A percentile compares a stretch with the other conserved stretches of the same genome.
These are phyloP conservation scores for Candida freyschussii DNA, from an alignment of 1,139 yeast species.

Conservation along the genomic window DNA sequence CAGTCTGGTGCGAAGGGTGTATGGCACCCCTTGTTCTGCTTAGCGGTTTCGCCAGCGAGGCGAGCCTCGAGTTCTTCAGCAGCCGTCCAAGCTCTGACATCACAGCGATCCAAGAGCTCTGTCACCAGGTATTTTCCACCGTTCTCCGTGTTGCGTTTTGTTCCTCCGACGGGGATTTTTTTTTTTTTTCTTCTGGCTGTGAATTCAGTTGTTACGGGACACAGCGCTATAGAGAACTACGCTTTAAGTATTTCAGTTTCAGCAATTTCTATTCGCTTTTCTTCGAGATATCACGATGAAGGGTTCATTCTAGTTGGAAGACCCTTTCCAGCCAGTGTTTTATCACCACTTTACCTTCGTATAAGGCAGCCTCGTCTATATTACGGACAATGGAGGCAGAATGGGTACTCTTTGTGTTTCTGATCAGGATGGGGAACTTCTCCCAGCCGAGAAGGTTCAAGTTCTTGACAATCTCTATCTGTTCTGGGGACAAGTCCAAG, in stretches of 20 bases:
- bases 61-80: conserved; percentile 29
- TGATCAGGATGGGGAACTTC: conserved; percentile 66
- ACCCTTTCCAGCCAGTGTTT: conserved; percentile 55
- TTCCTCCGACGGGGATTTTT: too few relatives aligned
- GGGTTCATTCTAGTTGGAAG: conserved; percentile 19
- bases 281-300: neutral
- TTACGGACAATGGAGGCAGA: conserved; percentile 76
- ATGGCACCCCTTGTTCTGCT: conserved; percentile 16
- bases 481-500: conserved; percentile 38
- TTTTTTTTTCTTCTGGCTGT: too few relatives aligned
- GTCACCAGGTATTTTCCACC: too few relatives aligned
- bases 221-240: too few relatives aligned
- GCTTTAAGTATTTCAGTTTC: too few relatives aligned
- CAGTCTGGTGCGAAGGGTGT: conserved; percentile 51
- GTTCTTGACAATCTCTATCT: conserved; percentile 47
- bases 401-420: conserved; percentile 63
- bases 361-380: conserved; percentile 32
- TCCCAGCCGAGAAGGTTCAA: conserved; percentile 61
- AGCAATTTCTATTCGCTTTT: neutral
- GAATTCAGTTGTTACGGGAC: too few relatives aligned
- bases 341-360: conserved; percentile 65
- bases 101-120: too few relatives aligned
- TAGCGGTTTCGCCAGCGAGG: conserved; percentile 25
- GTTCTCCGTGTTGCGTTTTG: too few relatives aligned
- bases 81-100: conserved; percentile 25